Base-by-base conservation (phyloP, 129 eudicot species). In the Artemisia argyi region DNA sequence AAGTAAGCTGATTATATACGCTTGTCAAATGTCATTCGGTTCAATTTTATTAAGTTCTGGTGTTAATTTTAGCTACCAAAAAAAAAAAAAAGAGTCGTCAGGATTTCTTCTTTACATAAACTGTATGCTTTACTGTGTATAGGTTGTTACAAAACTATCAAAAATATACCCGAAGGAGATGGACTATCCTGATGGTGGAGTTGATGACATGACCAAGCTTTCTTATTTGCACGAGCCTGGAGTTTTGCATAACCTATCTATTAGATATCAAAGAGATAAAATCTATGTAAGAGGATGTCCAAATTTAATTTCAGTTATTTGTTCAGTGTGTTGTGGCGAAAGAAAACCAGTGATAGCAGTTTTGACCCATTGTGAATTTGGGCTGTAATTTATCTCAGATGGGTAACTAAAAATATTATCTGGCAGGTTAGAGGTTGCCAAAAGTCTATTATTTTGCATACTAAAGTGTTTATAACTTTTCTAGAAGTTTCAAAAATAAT, bases 171-270 rank as follows among this genome's bases (percentile, higher is more conserved):
- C 91, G 13, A 95, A 84, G 84, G 99, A 95, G 75, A 78, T 72
- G 74, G 99, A 95, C 74, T 86, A 95, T 76, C 99, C 93, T 63
- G 81, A 85, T 66, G 96, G 87, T 44, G 99, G 99, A 73, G 97
- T 90, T 69, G 99, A 95, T 88, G 99, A 95, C 88, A 95, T 95
- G 99, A 95, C 99, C 49, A 95, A 10, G 73, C 68, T 63, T 63
- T 63, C 68, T 63, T 90, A 95, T 82, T 73, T 95, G 80, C 97
- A 95, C 66, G 99, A 95, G 76, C 99, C 99, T 17, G 99, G 96
- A 75, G 97, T 95, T 71, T 69, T 95, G 79, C 96, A 95, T 85
- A 95, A 95, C 80, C 66, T 95, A 71, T 80, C 97, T 18, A 57
- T 77, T 51, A 89, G 97, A 95, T 95, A 88, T 81, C 85, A 85